phyloP scores from a whole-genome alignment of 2,329 filamentous ascomycete genomes.

The Monilinia aucupariae region DNA sequence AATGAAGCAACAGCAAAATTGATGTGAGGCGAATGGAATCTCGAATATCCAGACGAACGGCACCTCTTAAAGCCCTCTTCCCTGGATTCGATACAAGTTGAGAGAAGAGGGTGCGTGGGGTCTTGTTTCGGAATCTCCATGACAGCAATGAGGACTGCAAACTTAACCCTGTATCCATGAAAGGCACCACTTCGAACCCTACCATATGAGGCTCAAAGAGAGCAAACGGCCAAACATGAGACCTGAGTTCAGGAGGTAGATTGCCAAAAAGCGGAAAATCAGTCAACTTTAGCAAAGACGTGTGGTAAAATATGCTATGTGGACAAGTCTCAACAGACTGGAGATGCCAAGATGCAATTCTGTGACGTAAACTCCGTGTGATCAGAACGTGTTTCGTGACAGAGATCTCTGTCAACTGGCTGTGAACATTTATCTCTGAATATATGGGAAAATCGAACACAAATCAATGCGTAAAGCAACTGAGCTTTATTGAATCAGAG shows the following conservation, averaged over 20 bases:
- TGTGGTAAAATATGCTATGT: background rate
- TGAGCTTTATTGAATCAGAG: background rate
- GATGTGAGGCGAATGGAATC: background rate
- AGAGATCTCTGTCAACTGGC: background rate
- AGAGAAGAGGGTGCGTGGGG: conserved; percentile 2
- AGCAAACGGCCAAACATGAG: conserved; percentile 1
- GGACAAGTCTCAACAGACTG: background rate
- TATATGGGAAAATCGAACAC: background rate
- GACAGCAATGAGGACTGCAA: background rate
- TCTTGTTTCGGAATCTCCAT: background rate
- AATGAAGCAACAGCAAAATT: background rate
- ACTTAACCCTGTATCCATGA: background rate
- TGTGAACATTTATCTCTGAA: background rate
- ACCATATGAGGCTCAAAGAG: background rate
- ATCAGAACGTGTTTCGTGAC: background rate
- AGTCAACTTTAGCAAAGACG: background rate
- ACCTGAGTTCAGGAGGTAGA: conserved; percentile 4
- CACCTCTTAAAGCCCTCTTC: background rate
- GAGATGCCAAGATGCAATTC: background rate
- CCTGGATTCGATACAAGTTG: background rate
- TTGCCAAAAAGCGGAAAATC: conserved; percentile 1
- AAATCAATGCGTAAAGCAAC: background rate
- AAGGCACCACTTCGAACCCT: background rate
- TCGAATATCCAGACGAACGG: background rate
- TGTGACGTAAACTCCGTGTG: conserved; percentile 1